Evolutionary conservation across 306 rosid genomes (phyloP), one percentile per base, ranked within the genome.

Genomic region (Cucurbita maxima): DNA sequence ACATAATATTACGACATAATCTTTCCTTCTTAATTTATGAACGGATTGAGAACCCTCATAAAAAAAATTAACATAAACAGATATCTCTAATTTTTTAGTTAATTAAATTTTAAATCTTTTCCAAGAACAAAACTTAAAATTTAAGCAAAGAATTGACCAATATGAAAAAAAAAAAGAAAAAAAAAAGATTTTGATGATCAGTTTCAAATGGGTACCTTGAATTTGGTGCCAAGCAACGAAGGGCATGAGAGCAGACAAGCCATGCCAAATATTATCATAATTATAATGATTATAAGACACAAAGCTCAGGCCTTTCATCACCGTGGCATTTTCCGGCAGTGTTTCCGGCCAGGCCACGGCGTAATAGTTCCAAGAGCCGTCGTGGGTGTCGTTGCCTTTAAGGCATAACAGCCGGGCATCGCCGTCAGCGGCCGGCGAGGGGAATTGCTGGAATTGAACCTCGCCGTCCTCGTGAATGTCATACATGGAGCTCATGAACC

Each of bases 401-500:
- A 87, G 70, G 81, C 96, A 90, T 0, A 90, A 83, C 50, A 87
- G 22, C 44, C 86, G 30, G 11, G 79, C 84, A 0, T 74, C 57
- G 8, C 82, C 84, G 1, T 72, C 53, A 11, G 91, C 81, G 1
- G 81, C 76, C 5, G 52, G 63, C 5, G 93, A 84, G n/a, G 96
- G 96, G 78, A 88, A 88, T 16, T 78, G 81, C 45, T 83, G 92
- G 85, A 78, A 87, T 66, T 87, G 92, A 22, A 86, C 93, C 34
- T 84, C 85, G 16, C 92, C 92, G 36, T 79, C 82, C 66, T 83
- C 57, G 7, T 72, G 87, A 0, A 81, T 69, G 41, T 90, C 92
- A 50, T 81, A 75, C 86, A 88, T 61, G 67, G 89, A 88, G 78
- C 89, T 90, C 91, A 90, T 87, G 86, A 90, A 86, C 93, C 96